Conservation (phyloP, 176 grass and related monocot species). For the Oryza officinalis region DNA sequence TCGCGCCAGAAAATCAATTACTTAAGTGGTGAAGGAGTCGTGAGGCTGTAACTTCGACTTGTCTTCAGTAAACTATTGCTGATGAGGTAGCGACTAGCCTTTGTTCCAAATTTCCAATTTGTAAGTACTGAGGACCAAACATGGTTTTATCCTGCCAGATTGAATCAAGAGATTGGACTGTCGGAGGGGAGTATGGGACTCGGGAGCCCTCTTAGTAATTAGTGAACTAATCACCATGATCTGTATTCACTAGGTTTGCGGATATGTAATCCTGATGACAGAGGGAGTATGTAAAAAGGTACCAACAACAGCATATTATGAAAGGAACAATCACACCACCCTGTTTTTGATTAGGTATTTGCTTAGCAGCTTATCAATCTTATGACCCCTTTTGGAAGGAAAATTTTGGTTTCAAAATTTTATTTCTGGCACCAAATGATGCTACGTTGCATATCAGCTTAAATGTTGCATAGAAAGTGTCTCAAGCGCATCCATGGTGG, state of each 20-base stretch:
- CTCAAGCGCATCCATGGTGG: neutral
- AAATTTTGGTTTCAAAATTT: neutral
- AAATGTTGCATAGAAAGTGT: neutral
- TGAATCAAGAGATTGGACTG: constrained; percentile 17
- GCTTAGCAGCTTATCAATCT: neutral
- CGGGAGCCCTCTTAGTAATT: neutral
- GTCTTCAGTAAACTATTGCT: neutral
- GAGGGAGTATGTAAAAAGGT: constrained; percentile 4
- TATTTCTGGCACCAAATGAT: constrained; percentile 3
- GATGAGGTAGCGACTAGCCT: neutral
- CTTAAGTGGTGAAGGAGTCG: too few relatives aligned
- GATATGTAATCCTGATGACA: constrained; percentile 39
- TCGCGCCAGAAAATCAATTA: too few relatives aligned
- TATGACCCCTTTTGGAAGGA: neutral
- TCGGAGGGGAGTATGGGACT: neutral
- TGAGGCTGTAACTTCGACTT: too few relatives aligned
- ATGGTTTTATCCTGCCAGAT: neutral
- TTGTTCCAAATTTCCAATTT: constrained; percentile 1
- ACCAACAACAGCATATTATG: neutral
- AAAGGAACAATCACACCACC: constrained; percentile 20
- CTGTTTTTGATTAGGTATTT: constrained; percentile 35
- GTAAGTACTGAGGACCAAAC: neutral
- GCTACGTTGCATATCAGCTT: constrained; percentile 13
- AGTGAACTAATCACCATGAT: constrained; percentile 17
- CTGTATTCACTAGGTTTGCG: too few relatives aligned